A percentile compares a stretch with the other conserved stretches of the same genome.
phyloP scores from a whole-genome alignment of 305 asterid genomes.

The Stenogyne calaminthoides region DNA sequence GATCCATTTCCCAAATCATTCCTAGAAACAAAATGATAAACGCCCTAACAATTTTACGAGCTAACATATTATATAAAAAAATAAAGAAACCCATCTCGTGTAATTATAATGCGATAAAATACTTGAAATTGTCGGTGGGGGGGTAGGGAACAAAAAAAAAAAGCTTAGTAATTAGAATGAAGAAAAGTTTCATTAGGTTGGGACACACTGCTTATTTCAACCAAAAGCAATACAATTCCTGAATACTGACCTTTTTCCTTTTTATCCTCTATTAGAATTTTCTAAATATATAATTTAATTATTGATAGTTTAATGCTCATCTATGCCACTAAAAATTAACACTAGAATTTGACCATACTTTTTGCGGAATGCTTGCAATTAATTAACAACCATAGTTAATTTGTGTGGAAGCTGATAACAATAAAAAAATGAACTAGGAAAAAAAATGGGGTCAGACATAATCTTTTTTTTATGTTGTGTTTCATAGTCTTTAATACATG shows the following conservation, averaged over 20 bases:
- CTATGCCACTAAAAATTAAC: constrained; percentile 7
- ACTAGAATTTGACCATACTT: constrained; percentile 13
- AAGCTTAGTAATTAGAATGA: not conserved
- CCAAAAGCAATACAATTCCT: constrained; percentile 30
- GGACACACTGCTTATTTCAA: constrained; percentile 36
- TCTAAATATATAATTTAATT: not conserved
- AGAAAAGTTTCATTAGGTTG: constrained; percentile 29
- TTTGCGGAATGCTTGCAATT: not conserved
- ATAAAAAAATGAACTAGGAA: not conserved
- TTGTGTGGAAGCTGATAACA: not conserved
- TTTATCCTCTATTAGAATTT: constrained; percentile 24
- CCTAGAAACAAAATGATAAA: too few relatives aligned
- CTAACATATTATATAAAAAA: not conserved
- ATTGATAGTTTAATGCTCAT: constrained; percentile 14
- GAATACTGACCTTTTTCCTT: constrained; percentile 29
- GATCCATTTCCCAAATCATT: too few relatives aligned
- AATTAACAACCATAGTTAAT: not conserved
- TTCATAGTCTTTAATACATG: too few relatives aligned
- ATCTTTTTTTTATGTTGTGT: too few relatives aligned
- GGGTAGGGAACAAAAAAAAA: constrained; percentile 3
- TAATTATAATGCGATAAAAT: not conserved
- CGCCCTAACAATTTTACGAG: not conserved
- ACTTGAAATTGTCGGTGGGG: not conserved
- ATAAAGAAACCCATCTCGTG: not conserved
- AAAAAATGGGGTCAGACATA: not conserved